Conservation (phyloP, 768 basidiomycete genomes). For the Dioszegia hungarica region DNA sequence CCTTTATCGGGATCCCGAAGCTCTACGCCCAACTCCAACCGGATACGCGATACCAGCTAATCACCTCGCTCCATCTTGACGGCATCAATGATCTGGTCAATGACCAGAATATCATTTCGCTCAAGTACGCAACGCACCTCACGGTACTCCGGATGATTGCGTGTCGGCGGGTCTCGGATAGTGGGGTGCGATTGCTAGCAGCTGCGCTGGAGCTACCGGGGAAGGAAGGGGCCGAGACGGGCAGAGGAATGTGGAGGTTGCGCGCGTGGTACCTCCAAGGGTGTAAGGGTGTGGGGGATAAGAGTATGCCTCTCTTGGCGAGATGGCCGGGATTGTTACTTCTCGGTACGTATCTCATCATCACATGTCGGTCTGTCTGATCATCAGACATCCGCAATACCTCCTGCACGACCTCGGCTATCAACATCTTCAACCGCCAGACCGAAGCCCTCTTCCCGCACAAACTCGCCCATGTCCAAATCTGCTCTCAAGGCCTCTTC, state of each 20-base stretch:
- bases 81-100: conserved; percentile 17
- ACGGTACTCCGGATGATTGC: conserved; percentile 30
- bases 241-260: conserved; percentile 31
- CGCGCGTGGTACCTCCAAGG: conserved; percentile 27
- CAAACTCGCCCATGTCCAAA: conserved; percentile 26
- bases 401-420: conserved; percentile 26
- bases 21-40: conserved; percentile 14
- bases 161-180: conserved; percentile 26
- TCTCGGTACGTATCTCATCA: conserved; percentile 26
- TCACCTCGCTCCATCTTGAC: conserved; percentile 31
- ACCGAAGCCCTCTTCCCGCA: conserved; percentile 16
- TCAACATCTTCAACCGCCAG: conserved; percentile 31
- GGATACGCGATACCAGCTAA: conserved; percentile 1
- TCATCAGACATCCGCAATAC: conserved; percentile 34
- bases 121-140: conserved; percentile 31
- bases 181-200: conserved; percentile 22
- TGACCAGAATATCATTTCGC: conserved; percentile 20
- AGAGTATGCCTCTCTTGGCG: conserved; percentile 23
- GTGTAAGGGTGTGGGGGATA: conserved; percentile 27
- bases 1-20: conserved; percentile 24
- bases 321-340: conserved; percentile 37
- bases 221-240: conserved; percentile 1
- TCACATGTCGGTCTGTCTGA: background rate
- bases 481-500: conserved; percentile 26
- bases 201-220: conserved; percentile 27